Conservation (phyloP, 1,284 basidiomycete genomes). For the Ustilago loliicola region DNA sequence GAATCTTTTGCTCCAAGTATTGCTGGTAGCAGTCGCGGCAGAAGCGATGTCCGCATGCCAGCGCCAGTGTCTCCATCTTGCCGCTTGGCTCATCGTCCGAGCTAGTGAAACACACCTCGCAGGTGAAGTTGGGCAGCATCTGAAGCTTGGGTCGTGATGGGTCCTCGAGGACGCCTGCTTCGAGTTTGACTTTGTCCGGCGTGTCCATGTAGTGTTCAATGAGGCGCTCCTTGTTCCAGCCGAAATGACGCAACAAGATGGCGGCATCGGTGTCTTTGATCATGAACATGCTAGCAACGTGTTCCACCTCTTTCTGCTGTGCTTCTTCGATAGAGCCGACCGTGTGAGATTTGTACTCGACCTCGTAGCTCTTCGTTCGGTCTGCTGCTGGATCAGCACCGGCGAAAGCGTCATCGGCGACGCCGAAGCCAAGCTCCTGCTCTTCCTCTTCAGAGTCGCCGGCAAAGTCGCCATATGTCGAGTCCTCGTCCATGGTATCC, state of each 20-base stretch:
- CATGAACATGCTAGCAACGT: slow-evolving; percentile 67
- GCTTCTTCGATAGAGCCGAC: slow-evolving; percentile 54
- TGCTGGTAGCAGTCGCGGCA: slow-evolving; percentile 82
- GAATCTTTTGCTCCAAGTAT: slow-evolving; percentile 87
- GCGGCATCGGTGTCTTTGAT: slow-evolving; percentile 74
- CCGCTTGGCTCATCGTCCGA: slow-evolving; percentile 55
- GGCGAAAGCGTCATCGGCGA: slow-evolving; percentile 52
- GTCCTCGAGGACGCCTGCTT: slow-evolving; percentile 65
- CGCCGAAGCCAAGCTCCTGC: slow-evolving; percentile 49
- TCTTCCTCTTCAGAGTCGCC: slow-evolving; percentile 43
- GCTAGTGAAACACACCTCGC: slow-evolving; percentile 65
- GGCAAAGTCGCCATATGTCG: slow-evolving; percentile 53
- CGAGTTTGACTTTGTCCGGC: slow-evolving; percentile 61
- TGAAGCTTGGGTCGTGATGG: slow-evolving; percentile 54
- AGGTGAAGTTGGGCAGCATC: slow-evolving; percentile 59
- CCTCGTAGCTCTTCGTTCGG: slow-evolving; percentile 61
- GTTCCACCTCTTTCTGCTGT: slow-evolving; percentile 66
- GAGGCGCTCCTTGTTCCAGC: slow-evolving; percentile 97
- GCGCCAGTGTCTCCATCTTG: slow-evolving; percentile 62
- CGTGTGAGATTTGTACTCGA: slow-evolving; percentile 63
- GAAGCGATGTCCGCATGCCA: slow-evolving; percentile 67
- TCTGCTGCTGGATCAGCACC: slow-evolving; percentile 45
- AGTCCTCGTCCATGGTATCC: slow-evolving; percentile 68
- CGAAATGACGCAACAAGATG: slow-evolving; percentile 84
- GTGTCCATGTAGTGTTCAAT: slow-evolving; percentile 71